Evolutionary conservation across 805 yeast species (phyloP), one percentile per base, ranked within the genome.

Genomic region (Lipomyces starkeyi): DNA sequence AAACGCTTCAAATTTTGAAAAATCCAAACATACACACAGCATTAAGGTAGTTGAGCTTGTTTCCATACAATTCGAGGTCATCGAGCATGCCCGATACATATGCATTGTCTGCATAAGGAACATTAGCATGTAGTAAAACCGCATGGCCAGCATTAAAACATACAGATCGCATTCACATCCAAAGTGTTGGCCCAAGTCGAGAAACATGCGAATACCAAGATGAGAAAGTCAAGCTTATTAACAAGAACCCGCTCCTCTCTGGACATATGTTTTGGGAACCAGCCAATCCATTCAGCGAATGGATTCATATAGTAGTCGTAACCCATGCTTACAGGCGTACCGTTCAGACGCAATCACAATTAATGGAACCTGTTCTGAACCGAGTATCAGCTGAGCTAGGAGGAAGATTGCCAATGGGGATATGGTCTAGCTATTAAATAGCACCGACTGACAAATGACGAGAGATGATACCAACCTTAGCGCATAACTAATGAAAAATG

Each of bases 41-140:
- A 32, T 63, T 70, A 9, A 75, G 57, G 43, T 66, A 70, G 34
- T 72, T 73, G n/a, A 73, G 63, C 63, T 74, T 75, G 27, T 75
- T 73, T 2, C 78, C 78, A 11, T 60, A 52, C 57, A 74, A 64
- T 2, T 66, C 47, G 6, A 76, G 71, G 47, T 76, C 81, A 58
- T 80, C 80, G 59, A 76, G 70, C 74, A 83, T 74, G 0, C 84
- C 83, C 54, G 81, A 77, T 54, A 81, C 82, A 68, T 81, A 83
- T 13, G 84, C 85, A 63, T 82, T 82, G 60, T 78, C 68, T 65
- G 25, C 56, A 53, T 54, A 29, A 9, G 22, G 7, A 25, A 29
- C n/a, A 62, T 32, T 29, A 27, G 14, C 32, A 35, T 40, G 61
- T 17, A 34, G 6, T 25, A 35, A 27, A 27, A 22, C 32, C 13